Percentiles rank a stretch among this genome's conserved stretches.
phyloP scores from a whole-genome alignment of 345 rosid genomes.

The Sonneratia alba region DNA sequence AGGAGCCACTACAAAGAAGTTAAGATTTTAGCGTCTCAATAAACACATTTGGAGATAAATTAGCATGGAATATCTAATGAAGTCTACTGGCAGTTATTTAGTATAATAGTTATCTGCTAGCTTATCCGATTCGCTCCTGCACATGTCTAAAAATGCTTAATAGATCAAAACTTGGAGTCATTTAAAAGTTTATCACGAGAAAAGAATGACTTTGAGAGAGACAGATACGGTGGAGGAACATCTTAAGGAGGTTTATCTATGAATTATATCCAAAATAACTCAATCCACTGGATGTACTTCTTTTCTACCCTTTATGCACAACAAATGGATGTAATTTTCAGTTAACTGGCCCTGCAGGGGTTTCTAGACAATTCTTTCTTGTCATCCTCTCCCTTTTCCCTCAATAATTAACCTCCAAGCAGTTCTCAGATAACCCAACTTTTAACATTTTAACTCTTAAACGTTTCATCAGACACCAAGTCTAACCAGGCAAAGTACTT shows the following conservation, averaged over 20 bases:
- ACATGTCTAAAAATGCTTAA: neutral
- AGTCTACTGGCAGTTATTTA: neutral
- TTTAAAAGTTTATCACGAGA: neutral
- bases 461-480: no score
- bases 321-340: neutral
- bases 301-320: neutral
- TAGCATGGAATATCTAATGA: neutral
- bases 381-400: neutral
- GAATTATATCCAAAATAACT: no score
- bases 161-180: neutral
- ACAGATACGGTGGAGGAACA: neutral
- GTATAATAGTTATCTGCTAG: neutral
- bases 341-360: neutral
- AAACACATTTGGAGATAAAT: neutral
- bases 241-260: neutral
- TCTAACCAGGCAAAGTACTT: no score
- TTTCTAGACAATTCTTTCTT: no score
- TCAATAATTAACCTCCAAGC: neutral
- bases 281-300: neutral
- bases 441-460: no score
- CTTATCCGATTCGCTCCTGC: neutral
- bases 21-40: neutral
- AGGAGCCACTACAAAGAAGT: neutral
- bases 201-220: neutral
- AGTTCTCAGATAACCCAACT: neutral